Base-by-base conservation (phyloP, 192 early-diverging fungal species). In the Linnemannia exigua region DNA sequence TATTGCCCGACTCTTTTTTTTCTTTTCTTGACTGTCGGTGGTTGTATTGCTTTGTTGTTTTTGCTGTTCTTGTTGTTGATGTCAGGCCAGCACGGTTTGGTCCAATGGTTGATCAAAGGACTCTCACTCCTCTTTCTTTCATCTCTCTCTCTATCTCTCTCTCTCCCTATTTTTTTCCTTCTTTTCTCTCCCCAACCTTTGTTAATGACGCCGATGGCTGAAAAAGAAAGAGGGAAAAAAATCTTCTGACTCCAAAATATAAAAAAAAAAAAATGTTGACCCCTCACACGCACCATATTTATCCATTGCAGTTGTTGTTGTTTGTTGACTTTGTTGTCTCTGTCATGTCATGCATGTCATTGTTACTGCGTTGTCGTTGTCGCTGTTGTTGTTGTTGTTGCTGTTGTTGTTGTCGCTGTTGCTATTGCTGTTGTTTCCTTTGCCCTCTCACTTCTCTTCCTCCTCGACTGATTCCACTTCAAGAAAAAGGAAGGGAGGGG, bases 201-300 rank as follows among this genome's bases (percentile, higher is more conserved):
- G 72, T 51, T 35, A 51, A 73, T 73, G 28, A 73, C 31, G 31
- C 72, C 51, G 51, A 73, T 51, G 70, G 46, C 70, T 63, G 28
- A 63, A 63, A 33, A 16, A 2, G 15, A 12, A 63, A 63, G 15
- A 16, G 12, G 15, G 31, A 61, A 61, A 61, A 61, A 61, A 63
- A 63, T 63, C 58, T 63, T 63, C 58, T 63, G 58, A 63, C 58
- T 63, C 58, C 58, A 63, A 63, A 63, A 63, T 63, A 63, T 14
- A 31, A 28, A 63, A 63, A 63, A 63, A 31, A 61, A 22, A 28
- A n/a, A 31, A 28, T 28, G 58, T 14, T 61, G 12, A n/a, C 58
- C 52, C 58, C 28, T 61, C 58, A 61, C 58, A n/a, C n/a, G n/a
- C n/a, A 28, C 58, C 58, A 31, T 31, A 33, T 63, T 63, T 63